Percentiles rank a stretch among this genome's conserved stretches.
Evolutionary conservation across 176 grass and related monocot genomes (phyloP).

Genomic region (Olyra latifolia): DNA sequence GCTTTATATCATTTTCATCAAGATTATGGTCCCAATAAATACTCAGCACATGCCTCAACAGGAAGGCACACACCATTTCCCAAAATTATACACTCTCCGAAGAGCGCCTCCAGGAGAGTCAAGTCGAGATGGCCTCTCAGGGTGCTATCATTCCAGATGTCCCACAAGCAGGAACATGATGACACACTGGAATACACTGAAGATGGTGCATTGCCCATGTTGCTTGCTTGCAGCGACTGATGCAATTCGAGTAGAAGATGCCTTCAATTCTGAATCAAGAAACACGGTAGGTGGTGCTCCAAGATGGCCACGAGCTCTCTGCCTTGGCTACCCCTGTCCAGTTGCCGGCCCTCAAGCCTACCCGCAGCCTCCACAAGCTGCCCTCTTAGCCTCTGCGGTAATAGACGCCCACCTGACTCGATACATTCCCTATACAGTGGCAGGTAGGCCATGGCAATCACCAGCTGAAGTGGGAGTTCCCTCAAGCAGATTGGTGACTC

Average conservation of each 20-base stretch:
- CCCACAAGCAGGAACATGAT: conserved; percentile 25
- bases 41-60: conserved; percentile 39
- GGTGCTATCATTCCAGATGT: conserved; percentile 34
- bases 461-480: conserved; percentile 70
- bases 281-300: conserved; percentile 77
- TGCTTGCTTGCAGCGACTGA: conserved; percentile 25
- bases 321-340: conserved; percentile 60
- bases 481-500: conserved; percentile 57
- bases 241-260: neutral
- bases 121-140: conserved; percentile 39
- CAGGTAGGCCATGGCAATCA: conserved; percentile 83
- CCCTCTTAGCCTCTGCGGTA: conserved; percentile 91
- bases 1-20: conserved; percentile 46
- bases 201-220: conserved; percentile 36
- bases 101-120: conserved; percentile 44
- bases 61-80: conserved; percentile 34
- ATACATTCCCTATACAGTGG: conserved; percentile 86
- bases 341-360: conserved; percentile 51
- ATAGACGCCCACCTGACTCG: conserved; percentile 49
- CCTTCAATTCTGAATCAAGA: conserved; percentile 55
- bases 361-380: conserved; percentile 85
- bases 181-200: conserved; percentile 5
- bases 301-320: conserved; percentile 82
- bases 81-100: conserved; percentile 65
- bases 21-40: conserved; percentile 44